phyloP scores from a whole-genome alignment of 495 filamentous ascomycete species.

The Amphirosellinia nigrospora region DNA sequence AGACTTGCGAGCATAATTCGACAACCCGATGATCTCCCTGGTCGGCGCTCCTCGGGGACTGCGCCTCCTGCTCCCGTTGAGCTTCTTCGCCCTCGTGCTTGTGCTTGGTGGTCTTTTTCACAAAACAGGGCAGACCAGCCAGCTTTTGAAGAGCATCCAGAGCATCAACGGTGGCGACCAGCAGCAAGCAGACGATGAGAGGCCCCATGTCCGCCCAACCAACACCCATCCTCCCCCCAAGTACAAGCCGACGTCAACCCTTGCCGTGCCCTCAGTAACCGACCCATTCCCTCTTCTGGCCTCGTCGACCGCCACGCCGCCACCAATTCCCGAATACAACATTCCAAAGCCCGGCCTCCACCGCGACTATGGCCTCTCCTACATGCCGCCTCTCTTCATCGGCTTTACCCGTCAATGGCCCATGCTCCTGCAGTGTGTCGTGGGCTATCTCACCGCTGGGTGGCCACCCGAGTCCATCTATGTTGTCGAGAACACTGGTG shows the following conservation, averaged over 20 bases:
- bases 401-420: conserved; percentile 62
- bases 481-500: conserved; percentile 62
- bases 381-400: conserved; percentile 57
- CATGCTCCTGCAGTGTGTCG: conserved; percentile 57
- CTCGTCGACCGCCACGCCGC: conserved; percentile 33
- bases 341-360: conserved; percentile 38
- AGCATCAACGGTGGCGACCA: conserved; percentile 11
- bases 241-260: conserved; percentile 42
- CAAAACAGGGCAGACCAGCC: conserved; percentile 21
- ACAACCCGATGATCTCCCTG: conserved; percentile 30
- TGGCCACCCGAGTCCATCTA: conserved; percentile 62
- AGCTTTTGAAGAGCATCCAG: conserved; percentile 36
- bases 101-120: conserved; percentile 33
- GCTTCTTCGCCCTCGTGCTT: conserved; percentile 34
- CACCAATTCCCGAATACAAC: conserved; percentile 45
- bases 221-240: conserved; percentile 40
- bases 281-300: conserved; percentile 38
- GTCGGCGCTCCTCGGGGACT: conserved; percentile 37
- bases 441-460: conserved; percentile 58
- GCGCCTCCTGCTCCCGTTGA: conserved; percentile 32
- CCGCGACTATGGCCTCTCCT: conserved; percentile 41
- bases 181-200: conserved; percentile 13
- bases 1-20: neutral
- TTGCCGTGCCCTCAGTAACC: conserved; percentile 29
- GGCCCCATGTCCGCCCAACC: conserved; percentile 30